Evolutionary conservation across 192 early-diverging fungal species (phyloP).

Genomic region (Linnemannia hyalina): DNA sequence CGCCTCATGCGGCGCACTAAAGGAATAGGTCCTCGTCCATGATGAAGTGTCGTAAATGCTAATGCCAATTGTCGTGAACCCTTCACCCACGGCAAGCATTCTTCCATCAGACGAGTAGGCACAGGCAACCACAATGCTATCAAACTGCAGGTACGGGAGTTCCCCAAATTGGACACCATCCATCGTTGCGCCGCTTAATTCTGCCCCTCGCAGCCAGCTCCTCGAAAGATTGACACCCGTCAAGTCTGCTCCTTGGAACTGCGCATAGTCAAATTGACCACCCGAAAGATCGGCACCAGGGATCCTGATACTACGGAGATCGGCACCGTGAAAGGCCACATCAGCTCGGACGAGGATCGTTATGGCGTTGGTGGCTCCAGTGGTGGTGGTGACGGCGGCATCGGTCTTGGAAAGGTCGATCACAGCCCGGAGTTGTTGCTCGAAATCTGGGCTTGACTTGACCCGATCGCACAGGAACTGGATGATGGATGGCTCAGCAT

Average conservation of each 20-base stretch:
- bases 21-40: too few species aligned
- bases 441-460: background rate
- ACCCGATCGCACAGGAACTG: background rate
- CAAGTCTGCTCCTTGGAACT: conserved; percentile 17
- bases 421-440: background rate
- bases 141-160: background rate
- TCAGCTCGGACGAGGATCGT: background rate
- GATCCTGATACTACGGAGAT: background rate
- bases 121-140: background rate
- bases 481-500: background rate
- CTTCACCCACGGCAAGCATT: too few species aligned
- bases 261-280: background rate
- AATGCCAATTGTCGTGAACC: too few species aligned
- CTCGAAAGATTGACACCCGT: background rate
- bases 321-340: background rate
- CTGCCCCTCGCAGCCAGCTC: background rate
- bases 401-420: background rate
- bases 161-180: conserved; percentile 12
- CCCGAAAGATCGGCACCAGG: background rate
- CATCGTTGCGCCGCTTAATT: background rate
- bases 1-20: too few species aligned
- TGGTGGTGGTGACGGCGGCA: background rate
- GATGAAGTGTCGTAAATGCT: too few species aligned
- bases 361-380: background rate
- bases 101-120: conserved; percentile 10